These are phyloP conservation scores for Lipomyces oligophaga DNA, from an alignment of 805 yeast species.

Conservation along the genomic window DNA sequence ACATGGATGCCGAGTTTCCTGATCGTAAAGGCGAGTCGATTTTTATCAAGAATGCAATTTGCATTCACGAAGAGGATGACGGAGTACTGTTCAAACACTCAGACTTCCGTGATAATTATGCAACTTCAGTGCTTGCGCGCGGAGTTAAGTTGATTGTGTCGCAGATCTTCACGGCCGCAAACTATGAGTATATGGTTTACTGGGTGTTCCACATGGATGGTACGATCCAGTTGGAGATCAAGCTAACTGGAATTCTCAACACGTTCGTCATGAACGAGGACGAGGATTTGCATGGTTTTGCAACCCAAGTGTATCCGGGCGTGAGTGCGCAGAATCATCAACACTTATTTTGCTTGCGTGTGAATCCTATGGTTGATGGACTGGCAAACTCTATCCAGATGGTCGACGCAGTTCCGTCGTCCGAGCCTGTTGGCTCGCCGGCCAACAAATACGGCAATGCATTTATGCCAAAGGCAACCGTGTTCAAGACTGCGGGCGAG, in stretches of 20 bases:
- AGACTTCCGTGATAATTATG: constrained; percentile 75
- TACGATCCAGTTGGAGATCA: constrained; percentile 71
- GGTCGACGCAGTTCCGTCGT: constrained; percentile 60
- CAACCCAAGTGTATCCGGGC: constrained; percentile 73
- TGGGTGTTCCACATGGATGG: constrained; percentile 84
- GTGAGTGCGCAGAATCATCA: constrained; percentile 85
- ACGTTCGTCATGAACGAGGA: constrained; percentile 61
- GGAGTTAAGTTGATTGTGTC: constrained; percentile 70
- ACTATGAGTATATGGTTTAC: constrained; percentile 80
- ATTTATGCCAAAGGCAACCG: constrained; percentile 59
- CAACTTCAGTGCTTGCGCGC: constrained; percentile 70
- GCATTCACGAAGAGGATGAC: constrained; percentile 84
- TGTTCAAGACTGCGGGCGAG: constrained; percentile 57
- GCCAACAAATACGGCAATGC: constrained; percentile 77
- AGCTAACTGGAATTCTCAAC: constrained; percentile 78
- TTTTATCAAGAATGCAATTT: constrained; percentile 70
- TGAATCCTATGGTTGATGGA: constrained; percentile 80
- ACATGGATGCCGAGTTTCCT: constrained; percentile 72
- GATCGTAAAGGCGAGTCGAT: constrained; percentile 65
- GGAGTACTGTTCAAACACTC: constrained; percentile 78
- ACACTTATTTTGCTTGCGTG: constrained; percentile 72
- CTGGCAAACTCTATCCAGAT: constrained; percentile 69
- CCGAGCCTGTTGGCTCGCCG: constrained; percentile 57
- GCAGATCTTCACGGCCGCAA: constrained; percentile 82
- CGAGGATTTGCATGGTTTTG: constrained; percentile 72